A percentile compares a stretch with the other conserved stretches of the same genome.
Conservation (phyloP, 352 stramenopile genomes). For the Halophytophthora polymorphica region DNA sequence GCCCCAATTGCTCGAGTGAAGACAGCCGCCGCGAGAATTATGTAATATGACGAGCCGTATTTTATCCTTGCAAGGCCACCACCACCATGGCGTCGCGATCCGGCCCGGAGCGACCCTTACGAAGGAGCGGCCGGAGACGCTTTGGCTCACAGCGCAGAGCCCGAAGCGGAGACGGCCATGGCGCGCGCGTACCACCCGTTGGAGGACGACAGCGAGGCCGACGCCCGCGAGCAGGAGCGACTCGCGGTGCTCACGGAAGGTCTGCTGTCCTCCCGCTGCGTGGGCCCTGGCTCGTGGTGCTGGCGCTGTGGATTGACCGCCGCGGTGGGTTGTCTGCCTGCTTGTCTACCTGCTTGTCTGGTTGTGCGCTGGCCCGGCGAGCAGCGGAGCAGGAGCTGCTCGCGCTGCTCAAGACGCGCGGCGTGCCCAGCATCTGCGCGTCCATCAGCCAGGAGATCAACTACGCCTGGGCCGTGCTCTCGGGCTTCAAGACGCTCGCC, state of each 20-base stretch:
- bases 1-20: slow-evolving; percentile 1
- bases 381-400: slow-evolving; percentile 67
- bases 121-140: not conserved
- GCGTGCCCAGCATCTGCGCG: slow-evolving; percentile 63
- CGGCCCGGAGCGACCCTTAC: slow-evolving; percentile 10
- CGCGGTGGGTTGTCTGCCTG: too few species aligned
- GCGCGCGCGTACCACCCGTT: slow-evolving; percentile 33
- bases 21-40: slow-evolving; percentile 32
- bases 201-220: slow-evolving; percentile 6
- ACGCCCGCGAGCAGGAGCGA: slow-evolving; percentile 1
- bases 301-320: slow-evolving; percentile 8
- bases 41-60: slow-evolving; percentile 46
- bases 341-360: too few species aligned
- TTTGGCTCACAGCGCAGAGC: not conserved
- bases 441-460: slow-evolving; percentile 76
- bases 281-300: slow-evolving; percentile 1
- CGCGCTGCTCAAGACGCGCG: slow-evolving; percentile 52
- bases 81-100: not conserved
- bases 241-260: slow-evolving; percentile 37
- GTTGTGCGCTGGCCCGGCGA: not conserved
- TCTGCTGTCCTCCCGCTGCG: slow-evolving; percentile 3
- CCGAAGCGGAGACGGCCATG: slow-evolving; percentile 4
- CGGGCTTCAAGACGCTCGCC: slow-evolving; percentile 64
- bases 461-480: slow-evolving; percentile 68
- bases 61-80: slow-evolving; percentile 17